phyloP scores from a whole-genome alignment of 2,329 filamentous ascomycete genomes.

The Penicillium sclerotiorum region DNA sequence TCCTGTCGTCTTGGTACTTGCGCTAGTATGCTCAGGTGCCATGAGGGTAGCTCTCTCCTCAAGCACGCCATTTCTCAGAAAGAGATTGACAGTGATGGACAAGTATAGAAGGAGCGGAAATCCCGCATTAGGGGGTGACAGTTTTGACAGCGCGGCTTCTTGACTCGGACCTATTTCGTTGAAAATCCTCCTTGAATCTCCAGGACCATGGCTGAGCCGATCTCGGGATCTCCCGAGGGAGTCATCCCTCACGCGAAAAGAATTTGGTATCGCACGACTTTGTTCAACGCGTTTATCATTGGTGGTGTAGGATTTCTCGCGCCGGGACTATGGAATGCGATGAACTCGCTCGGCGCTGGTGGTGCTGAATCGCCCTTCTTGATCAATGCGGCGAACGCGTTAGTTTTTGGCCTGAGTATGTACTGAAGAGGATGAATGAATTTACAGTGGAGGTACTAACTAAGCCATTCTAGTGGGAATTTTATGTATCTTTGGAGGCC shows the following conservation, averaged over 20 bases:
- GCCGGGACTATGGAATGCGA: slow-evolving; percentile 56
- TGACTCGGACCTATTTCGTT: no score
- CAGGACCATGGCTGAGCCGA: slow-evolving; percentile 17
- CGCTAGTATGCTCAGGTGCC: not conserved
- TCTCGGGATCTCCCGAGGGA: slow-evolving; percentile 13
- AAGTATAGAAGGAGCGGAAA: not conserved
- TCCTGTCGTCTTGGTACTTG: not conserved
- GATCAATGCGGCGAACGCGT: slow-evolving; percentile 56
- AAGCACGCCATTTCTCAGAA: slow-evolving; percentile 2
- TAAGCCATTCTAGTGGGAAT: slow-evolving; percentile 38
- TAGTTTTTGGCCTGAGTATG: slow-evolving; percentile 48
- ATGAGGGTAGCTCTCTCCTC: not conserved
- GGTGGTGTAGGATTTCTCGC: slow-evolving; percentile 55
- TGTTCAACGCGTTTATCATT: slow-evolving; percentile 59
- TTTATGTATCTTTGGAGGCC: slow-evolving; percentile 52
- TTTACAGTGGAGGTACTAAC: not conserved
- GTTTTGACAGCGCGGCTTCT: not conserved
- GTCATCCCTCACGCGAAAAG: slow-evolving; percentile 9
- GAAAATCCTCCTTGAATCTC: not conserved
- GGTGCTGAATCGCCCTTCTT: slow-evolving; percentile 56
- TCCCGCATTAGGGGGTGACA: not conserved
- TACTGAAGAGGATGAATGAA: slow-evolving; percentile 23
- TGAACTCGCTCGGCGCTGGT: slow-evolving; percentile 57
- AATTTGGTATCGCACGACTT: slow-evolving; percentile 54
- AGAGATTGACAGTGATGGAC: not conserved